phyloP scores from a whole-genome alignment of 176 grass and related monocot species.

The Oryza glumipatula region DNA sequence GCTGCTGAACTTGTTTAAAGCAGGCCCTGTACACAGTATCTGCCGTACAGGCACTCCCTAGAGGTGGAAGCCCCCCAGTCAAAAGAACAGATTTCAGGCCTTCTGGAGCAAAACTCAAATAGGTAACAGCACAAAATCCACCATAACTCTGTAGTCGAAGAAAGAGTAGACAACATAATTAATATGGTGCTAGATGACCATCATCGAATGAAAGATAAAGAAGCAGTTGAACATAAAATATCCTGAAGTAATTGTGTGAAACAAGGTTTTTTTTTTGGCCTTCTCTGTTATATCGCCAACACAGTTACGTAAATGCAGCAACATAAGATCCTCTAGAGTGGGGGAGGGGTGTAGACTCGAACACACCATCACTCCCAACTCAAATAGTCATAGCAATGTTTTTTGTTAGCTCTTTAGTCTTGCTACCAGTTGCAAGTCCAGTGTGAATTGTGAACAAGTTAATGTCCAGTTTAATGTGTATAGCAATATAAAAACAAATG shows the following conservation, averaged over 20 bases:
- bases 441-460: not conserved
- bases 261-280: not conserved
- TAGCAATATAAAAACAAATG: not conserved
- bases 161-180: conserved; percentile 10
- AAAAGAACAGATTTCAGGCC: conserved; percentile 90
- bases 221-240: conserved; percentile 3
- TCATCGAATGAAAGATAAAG: conserved; percentile 14
- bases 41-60: conserved; percentile 73
- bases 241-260: not conserved
- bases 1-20: conserved; percentile 80
- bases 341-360: not conserved
- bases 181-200: not conserved
- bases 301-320: not conserved
- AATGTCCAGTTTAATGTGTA: not conserved
- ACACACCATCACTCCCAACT: not conserved
- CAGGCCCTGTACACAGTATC: conserved; percentile 82
- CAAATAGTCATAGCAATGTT: not conserved
- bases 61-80: conserved; percentile 88
- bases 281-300: not conserved
- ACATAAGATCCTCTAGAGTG: not conserved
- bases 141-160: conserved; percentile 70
- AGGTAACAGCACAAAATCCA: conserved; percentile 95
- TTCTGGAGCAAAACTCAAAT: conserved; percentile 96
- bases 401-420: not conserved
- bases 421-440: not conserved